phyloP scores from a whole-genome alignment of 305 asterid genomes.

The Solanum hybrid region DNA sequence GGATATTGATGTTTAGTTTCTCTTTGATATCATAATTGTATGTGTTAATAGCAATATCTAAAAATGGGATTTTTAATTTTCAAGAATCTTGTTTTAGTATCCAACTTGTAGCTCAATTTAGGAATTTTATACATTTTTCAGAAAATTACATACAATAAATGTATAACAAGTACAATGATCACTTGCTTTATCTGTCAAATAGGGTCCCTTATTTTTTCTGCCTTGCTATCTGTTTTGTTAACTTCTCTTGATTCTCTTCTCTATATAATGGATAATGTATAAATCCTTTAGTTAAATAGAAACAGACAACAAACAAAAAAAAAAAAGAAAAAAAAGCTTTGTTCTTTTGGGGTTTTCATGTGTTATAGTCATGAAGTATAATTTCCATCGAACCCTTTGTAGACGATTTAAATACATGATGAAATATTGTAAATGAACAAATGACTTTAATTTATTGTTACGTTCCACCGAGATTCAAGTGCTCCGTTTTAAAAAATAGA shows the following conservation, averaged over 20 bases:
- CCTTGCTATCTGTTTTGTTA: neutral
- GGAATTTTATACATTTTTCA: neutral
- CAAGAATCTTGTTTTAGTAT: neutral
- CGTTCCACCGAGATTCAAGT: neutral
- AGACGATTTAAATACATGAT: neutral
- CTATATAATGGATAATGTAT: neutral
- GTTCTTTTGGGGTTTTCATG: neutral
- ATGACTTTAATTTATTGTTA: neutral
- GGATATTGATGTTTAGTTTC: neutral
- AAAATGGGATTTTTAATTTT: neutral
- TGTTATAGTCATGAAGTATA: neutral
- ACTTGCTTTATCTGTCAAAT: neutral
- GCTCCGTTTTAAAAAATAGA: neutral
- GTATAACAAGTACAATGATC: conserved; percentile 9
- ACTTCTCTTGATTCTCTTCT: neutral
- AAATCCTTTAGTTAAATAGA: neutral
- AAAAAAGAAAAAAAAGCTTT: neutral
- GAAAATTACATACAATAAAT: neutral
- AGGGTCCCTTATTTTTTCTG: neutral
- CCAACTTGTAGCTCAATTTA: neutral
- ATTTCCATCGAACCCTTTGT: neutral
- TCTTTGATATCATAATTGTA: neutral
- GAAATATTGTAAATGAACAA: neutral
- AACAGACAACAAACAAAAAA: neutral
- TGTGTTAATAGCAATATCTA: neutral